Conservation (phyloP, 768 basidiomycete genomes). For the Filobasidium floriforme region DNA sequence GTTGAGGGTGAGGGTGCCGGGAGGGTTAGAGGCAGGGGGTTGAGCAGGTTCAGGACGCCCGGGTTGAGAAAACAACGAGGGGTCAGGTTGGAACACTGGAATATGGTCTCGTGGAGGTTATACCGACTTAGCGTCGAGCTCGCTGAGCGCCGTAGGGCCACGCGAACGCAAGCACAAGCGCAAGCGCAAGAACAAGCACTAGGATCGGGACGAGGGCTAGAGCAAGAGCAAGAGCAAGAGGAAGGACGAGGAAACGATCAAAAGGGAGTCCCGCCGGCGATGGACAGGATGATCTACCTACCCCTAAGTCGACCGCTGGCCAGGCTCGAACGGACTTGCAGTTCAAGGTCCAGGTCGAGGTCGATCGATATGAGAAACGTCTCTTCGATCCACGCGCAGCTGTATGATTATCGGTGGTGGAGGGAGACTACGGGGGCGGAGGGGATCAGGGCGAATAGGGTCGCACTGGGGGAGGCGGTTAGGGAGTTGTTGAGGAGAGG, state of each 20-base stretch:
- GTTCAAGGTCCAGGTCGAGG: background rate
- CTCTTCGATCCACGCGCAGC: background rate
- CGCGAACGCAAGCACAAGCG: too few relatives aligned
- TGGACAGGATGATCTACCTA: slow-evolving; percentile 6
- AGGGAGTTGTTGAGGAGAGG: background rate
- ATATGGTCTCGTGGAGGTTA: background rate
- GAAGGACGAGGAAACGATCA: too few relatives aligned
- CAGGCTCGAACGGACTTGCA: background rate
- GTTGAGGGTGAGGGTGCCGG: too few relatives aligned
- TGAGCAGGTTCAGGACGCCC: background rate
- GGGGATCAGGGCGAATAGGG: background rate
- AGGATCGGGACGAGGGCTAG: too few relatives aligned
- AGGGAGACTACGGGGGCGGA: background rate
- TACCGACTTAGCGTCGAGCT: background rate
- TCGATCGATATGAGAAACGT: background rate
- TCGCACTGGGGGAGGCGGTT: background rate
- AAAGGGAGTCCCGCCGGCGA: too few relatives aligned
- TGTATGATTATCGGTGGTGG: slow-evolving; percentile 7
- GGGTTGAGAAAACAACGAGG: background rate
- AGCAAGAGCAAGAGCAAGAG: too few relatives aligned
- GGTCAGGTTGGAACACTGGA: background rate
- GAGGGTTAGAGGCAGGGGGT: too few relatives aligned
- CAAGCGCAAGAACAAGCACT: too few relatives aligned
- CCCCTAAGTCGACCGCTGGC: background rate
- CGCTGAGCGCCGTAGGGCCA: too few relatives aligned